Base-by-base conservation (phyloP, 306 rosid species). In the Castanopsis chinensis region DNA sequence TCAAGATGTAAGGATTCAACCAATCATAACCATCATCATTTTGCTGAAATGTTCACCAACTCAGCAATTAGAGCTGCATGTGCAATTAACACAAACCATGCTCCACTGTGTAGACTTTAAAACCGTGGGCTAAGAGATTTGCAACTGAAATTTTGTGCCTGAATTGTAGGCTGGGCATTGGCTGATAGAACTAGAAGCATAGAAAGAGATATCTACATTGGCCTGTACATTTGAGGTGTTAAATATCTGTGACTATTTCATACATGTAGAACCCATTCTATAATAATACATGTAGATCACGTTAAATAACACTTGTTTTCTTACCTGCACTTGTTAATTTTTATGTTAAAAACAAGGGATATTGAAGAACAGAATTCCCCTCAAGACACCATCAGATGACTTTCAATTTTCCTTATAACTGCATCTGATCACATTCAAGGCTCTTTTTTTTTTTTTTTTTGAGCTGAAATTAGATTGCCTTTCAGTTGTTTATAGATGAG, bases 61-160 rank as follows among this genome's bases (percentile, higher is more conserved):
- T 85, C 74, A 54, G 58, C 18, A 45, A 76, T 57, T 76, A 70
- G 76, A 73, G 68, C 81, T 69, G 69, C 69, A 63, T 15, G 17
- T 28, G 43, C 20, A 28, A 63, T 5, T 63, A 30, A 5, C 10
- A 21, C 71, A 67, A 7, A 45, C 9, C 71, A 6, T 67, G 27
- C 71, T 18, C 35, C n/a, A 41, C 19, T 13, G 33, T 11, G 35
- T 17, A 27, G 37, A 14, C 37, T 61, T 61, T 27, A 27, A 61
- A 61, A 41, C 69, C 27, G 69, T 27, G 27, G 69, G 14, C 21
- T 12, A 27, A 2, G 35, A 27, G 37, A 61, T 27, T 27, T 61
- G 15, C 33, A 61, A 27, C 41, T 27, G 35, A 61, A 61, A 61
- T 14, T 61, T 25, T 61, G 33, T 27, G 35, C 37, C 5, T 12